Percentiles rank a stretch among this genome's conserved stretches.
phyloP scores from a whole-genome alignment of 345 rosid genomes.

The Aurinia saxatilis region DNA sequence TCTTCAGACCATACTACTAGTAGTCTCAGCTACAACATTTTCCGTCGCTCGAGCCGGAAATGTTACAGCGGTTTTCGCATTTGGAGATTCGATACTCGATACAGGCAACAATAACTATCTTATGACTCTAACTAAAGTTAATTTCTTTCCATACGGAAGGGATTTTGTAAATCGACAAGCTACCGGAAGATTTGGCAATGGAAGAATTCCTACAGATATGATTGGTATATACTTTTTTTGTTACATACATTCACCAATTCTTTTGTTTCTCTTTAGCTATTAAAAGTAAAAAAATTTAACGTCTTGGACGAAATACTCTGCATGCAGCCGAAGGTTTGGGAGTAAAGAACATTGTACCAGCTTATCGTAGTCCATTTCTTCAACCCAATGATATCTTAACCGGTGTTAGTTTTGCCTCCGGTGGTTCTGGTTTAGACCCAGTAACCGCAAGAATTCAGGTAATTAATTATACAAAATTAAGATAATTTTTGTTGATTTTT shows the following conservation, averaged over 20 bases:
- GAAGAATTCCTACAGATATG: constrained; percentile 30
- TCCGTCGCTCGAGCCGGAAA: constrained; percentile 7
- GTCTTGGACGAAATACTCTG: neutral
- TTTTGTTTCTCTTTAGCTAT: neutral
- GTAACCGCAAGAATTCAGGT: constrained; percentile 22
- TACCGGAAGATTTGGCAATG: constrained; percentile 35
- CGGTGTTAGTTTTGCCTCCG: constrained; percentile 31
- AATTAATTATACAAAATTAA: neutral
- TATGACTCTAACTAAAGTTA: constrained; percentile 8
- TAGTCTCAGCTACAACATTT: neutral
- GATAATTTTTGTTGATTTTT: too few relatives aligned
- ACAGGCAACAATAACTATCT: constrained; percentile 33
- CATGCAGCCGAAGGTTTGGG: constrained; percentile 29
- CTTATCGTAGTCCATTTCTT: constrained; percentile 20
- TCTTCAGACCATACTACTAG: neutral
- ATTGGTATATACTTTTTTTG: constrained; percentile 28
- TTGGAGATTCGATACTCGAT: constrained; percentile 42
- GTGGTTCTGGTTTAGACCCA: constrained; percentile 29
- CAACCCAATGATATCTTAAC: constrained; percentile 23
- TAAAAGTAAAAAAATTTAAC: neutral
- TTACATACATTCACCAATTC: too few relatives aligned
- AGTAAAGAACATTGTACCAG: constrained; percentile 20
- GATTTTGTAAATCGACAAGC: constrained; percentile 24
- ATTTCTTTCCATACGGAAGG: constrained; percentile 31
- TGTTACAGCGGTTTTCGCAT: constrained; percentile 24